Evolutionary conservation across 2,329 filamentous ascomycete genomes (phyloP).

Genomic region (Sporothrix mexicana): DNA sequence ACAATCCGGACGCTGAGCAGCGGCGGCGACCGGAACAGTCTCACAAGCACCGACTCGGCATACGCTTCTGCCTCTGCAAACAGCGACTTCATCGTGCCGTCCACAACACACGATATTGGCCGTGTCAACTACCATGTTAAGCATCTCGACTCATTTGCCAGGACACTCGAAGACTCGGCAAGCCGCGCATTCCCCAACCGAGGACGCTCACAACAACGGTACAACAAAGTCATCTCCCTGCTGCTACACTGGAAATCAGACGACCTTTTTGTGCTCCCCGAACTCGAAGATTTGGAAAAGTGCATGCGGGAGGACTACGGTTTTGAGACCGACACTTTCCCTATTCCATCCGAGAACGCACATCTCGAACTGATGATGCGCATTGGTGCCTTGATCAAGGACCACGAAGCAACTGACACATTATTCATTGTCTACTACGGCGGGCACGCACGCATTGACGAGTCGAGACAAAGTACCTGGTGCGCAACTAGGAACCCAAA

Average conservation of each 20-base stretch:
- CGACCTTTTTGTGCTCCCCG: slow-evolving; percentile 63
- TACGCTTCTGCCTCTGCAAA: slow-evolving; percentile 54
- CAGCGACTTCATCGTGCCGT: slow-evolving; percentile 48
- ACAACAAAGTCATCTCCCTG: slow-evolving; percentile 60
- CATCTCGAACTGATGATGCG: slow-evolving; percentile 65
- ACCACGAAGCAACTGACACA: slow-evolving; percentile 59
- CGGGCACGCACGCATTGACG: slow-evolving; percentile 64
- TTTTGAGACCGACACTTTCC: slow-evolving; percentile 63
- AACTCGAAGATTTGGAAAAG: slow-evolving; percentile 62
- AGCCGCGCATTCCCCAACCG: slow-evolving; percentile 62
- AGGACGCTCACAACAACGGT: slow-evolving; percentile 58
- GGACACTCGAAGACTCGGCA: slow-evolving; percentile 63
- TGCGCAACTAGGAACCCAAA: slow-evolving; percentile 60
- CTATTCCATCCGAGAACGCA: slow-evolving; percentile 63
- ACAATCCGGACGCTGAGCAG: slow-evolving; percentile 59
- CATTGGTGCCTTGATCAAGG: slow-evolving; percentile 62
- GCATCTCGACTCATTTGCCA: slow-evolving; percentile 60
- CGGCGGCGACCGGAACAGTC: slow-evolving; percentile 52
- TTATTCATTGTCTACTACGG: slow-evolving; percentile 65
- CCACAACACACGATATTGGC: slow-evolving; percentile 62
- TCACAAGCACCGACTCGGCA: slow-evolving; percentile 56
- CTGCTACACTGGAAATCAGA: slow-evolving; percentile 64
- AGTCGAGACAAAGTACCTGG: slow-evolving; percentile 65
- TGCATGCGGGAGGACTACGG: slow-evolving; percentile 61
- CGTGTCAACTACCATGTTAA: slow-evolving; percentile 65